Evolutionary conservation across 345 rosid species (phyloP).

Genomic region (Garcia nutans): DNA sequence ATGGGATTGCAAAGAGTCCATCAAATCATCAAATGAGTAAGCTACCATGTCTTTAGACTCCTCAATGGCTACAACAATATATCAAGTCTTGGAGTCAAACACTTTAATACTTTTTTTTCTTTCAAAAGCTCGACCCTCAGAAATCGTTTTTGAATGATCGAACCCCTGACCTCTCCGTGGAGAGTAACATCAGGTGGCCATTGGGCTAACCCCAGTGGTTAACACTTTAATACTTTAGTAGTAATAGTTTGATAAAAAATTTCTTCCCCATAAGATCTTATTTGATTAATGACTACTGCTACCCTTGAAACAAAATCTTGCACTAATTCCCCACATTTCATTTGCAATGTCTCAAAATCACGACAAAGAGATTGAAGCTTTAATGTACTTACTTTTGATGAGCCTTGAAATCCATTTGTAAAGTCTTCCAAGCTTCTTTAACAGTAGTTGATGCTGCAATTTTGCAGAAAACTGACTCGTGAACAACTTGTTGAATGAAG

Average conservation of each 20-base stretch:
- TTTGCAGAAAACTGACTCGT: too few relatives aligned
- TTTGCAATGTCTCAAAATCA: not conserved
- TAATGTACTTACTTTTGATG: not conserved
- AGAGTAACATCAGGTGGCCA: too few relatives aligned
- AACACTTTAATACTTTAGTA: not conserved
- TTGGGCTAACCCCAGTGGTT: too few relatives aligned
- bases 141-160: too few relatives aligned
- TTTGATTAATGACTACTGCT: too few relatives aligned
- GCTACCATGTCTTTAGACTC: not conserved
- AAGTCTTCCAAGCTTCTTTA: not conserved
- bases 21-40: not conserved
- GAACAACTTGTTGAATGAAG: too few relatives aligned
- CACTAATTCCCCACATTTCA: not conserved
- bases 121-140: too few relatives aligned
- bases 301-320: too few relatives aligned
- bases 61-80: not conserved
- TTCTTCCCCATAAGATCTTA: too few relatives aligned
- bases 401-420: not conserved
- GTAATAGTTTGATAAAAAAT: too few relatives aligned
- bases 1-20: not conserved
- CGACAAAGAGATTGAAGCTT: not conserved
- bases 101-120: too few relatives aligned
- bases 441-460: not conserved
- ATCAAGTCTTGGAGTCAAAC: not conserved
- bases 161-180: too few relatives aligned